Evolutionary conservation across 1,139 yeast genomes (phyloP).

Genomic region (Candida sanyaensis): DNA sequence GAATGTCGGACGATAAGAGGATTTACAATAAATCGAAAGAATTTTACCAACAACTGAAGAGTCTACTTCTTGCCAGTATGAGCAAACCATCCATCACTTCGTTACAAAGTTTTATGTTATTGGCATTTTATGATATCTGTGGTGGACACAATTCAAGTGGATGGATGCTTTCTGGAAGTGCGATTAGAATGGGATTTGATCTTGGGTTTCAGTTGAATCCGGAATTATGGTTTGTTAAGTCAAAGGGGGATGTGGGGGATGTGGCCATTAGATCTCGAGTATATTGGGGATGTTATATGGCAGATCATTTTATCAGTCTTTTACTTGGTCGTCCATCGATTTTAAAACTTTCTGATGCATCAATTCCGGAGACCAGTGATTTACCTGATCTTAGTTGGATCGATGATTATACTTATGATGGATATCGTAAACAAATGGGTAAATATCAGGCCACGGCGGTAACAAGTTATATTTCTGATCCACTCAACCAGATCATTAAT

Average conservation of each 20-base stretch:
- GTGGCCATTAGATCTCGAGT: constrained; percentile 59
- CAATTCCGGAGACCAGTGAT: constrained; percentile 63
- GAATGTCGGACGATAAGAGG: constrained; percentile 46
- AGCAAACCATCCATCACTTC: constrained; percentile 45
- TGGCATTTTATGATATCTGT: constrained; percentile 60
- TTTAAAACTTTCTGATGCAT: constrained; percentile 56
- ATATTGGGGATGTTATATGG: constrained; percentile 68
- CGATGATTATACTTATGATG: constrained; percentile 45
- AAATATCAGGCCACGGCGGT: constrained; percentile 11
- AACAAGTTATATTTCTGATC: constrained; percentile 41
- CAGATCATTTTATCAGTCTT: constrained; percentile 63
- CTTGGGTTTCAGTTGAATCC: constrained; percentile 67
- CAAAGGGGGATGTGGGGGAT: constrained; percentile 30
- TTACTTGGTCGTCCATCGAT: constrained; percentile 61
- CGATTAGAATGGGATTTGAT: constrained; percentile 65
- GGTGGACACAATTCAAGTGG: constrained; percentile 58
- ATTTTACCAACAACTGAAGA: constrained; percentile 51
- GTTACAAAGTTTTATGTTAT: constrained; percentile 49
- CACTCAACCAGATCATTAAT: constrained; percentile 48
- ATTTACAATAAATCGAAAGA: constrained; percentile 37
- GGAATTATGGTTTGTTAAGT: constrained; percentile 52
- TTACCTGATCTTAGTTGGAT: constrained; percentile 61
- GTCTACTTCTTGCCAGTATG: constrained; percentile 39
- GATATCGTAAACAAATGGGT: constrained; percentile 19
- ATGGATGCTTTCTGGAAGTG: constrained; percentile 64